Evolutionary conservation across 805 yeast genomes (phyloP), one percentile per base, ranked within the genome.

Genomic region (Teunomyces stri): DNA sequence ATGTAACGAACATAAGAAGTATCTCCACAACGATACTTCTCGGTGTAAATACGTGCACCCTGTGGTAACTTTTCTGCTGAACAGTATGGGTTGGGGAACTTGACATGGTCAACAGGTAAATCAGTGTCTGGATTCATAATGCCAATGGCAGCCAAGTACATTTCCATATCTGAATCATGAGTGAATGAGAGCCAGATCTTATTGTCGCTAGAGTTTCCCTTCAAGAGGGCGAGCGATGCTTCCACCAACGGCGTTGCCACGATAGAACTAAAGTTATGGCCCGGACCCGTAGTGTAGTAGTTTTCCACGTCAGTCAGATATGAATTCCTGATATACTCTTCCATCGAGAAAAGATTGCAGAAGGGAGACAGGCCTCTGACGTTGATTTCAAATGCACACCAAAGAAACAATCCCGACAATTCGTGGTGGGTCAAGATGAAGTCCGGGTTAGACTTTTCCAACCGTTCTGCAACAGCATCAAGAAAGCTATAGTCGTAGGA

Each of bases 371-470:
- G 61, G 11, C 94, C 95, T 47, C 72, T 74, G 7, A 81, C 86
- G 46, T 86, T 87, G 41, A 86, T 66, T 64, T 88, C 96, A 60
- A 75, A 88, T 2, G 88, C 90, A 67, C 95, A 87, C 66, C 82
- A 75, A 9, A 74, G 69, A 56, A 85, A 82, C 52, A 87, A 57
- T 18, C 63, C 64, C 39, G 62, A 65, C 20, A 82, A 77, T 55
- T 88, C 92, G 31, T 61, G 56, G 2, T 70, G 58, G 2, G 82
- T 75, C 46, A 87, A 51, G 53, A 79, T 68, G 48, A 71, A 58
- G 2, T 82, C 85, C 3, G 81, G 80, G 45, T 87, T 80, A 42
- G 75, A 69, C 38, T 62, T 60, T 56, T 78, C 78, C 43, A 87
- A 67, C 54, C 95, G 75, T 12, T 61, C 61, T 5, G 83, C 76